A percentile compares a stretch with the other conserved stretches of the same genome.
Conservation (phyloP, 768 basidiomycete species). For the Russula emetica region DNA sequence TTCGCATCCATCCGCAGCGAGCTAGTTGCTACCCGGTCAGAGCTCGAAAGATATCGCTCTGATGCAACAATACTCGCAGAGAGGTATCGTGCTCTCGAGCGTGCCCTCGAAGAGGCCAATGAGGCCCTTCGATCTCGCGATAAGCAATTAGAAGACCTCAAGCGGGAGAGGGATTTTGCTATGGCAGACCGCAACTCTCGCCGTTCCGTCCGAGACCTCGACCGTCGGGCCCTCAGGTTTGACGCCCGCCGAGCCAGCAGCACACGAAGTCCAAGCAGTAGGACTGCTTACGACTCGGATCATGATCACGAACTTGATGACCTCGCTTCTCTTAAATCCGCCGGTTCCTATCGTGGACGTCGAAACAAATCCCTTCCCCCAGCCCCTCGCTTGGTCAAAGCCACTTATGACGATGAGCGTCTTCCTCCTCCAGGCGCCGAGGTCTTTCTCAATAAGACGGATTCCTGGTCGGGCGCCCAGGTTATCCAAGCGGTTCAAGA, state of each 20-base stretch:
- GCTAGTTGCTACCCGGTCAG: slow-evolving; percentile 49
- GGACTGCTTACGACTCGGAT: slow-evolving; percentile 21
- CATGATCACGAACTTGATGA: slow-evolving; percentile 25
- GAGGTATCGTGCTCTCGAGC: slow-evolving; percentile 58
- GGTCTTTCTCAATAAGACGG: slow-evolving; percentile 67
- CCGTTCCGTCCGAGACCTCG: slow-evolving; percentile 20
- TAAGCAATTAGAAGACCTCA: slow-evolving; percentile 54
- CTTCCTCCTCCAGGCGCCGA: slow-evolving; percentile 57
- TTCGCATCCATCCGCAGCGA: slow-evolving; percentile 48
- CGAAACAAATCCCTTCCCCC: slow-evolving; percentile 31
- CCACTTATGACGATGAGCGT: slow-evolving; percentile 47
- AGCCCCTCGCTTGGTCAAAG: slow-evolving; percentile 22
- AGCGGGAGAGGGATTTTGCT: slow-evolving; percentile 30
- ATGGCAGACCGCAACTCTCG: slow-evolving; percentile 25
- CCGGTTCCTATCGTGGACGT: slow-evolving; percentile 24
- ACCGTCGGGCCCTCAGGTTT: slow-evolving; percentile 19
- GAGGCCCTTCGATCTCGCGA: slow-evolving; percentile 57
- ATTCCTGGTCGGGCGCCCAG: slow-evolving; percentile 71
- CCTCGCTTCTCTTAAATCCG: slow-evolving; percentile 10
- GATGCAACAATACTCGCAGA: slow-evolving; percentile 58
- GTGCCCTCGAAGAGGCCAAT: slow-evolving; percentile 57
- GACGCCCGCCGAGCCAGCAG: slow-evolving; percentile 27
- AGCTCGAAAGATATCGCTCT: slow-evolving; percentile 50
- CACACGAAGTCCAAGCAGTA: slow-evolving; percentile 22
- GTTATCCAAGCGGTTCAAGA: slow-evolving; percentile 76